Evolutionary conservation across 345 rosid genomes (phyloP), one percentile per base, ranked within the genome.

Genomic region (Salix purpurea): DNA sequence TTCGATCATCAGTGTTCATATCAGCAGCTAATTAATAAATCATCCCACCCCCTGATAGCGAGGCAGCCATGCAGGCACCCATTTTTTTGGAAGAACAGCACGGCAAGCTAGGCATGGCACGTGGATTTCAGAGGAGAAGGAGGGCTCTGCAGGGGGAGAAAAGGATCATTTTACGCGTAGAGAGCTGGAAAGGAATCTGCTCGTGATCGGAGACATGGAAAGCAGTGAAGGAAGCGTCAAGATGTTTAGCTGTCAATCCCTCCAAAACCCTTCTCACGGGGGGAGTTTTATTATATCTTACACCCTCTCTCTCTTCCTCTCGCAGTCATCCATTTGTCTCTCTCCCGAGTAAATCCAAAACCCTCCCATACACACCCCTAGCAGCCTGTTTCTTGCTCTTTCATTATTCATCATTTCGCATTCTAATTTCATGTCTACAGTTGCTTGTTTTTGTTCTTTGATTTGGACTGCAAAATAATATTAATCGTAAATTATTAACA

Each of bases 211-310:
- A 71, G 65, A 50, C 30, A 71, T 76, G 76, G 73, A 83, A 76
- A 74, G 81, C 73, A 75, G 84, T 76, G 83, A 80, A 81, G 72
- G 77, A 79, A 81, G 83, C 78, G 83, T 86, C 84, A 81, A 79
- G 30, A 72, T 68, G 83, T 78, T 81, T 85, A 83, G 86, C 83
- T 85, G 86, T 83, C 81, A 86, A 82, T 86, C 80, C 87, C 85
- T 84, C 87, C 86, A 79, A 36, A 83, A 80, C 60, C 39, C 83
- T 66, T 56, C 85, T 86, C 89, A 86, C 89, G 86, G 87, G 88
- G 76, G 50, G 4, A 23, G 26, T 39, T 46, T 52, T 64, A 5
- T 64, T 65, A 39, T 32, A 30, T 26, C 54, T 70, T 48, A 58
- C n/a, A 10, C 36, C 39, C 54, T 81, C 77, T 77, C 82, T 42